Percentiles rank a stretch among this genome's conserved stretches.
These are phyloP conservation scores for Eutrema yunnanense DNA, from an alignment of 345 rosid genomes.

Conservation along the genomic window DNA sequence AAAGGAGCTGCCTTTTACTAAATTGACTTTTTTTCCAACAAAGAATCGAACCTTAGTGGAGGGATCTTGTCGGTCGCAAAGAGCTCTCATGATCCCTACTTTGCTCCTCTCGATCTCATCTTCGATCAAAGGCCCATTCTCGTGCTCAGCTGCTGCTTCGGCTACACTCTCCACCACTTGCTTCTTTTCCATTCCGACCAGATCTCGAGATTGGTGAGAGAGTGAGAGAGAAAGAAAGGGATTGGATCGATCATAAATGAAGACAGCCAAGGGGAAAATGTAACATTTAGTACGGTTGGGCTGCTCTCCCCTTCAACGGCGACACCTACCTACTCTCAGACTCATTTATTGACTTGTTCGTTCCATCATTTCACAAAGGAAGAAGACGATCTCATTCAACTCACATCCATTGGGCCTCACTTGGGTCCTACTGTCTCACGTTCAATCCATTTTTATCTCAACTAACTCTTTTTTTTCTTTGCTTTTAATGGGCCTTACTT, in stretches of 20 bases:
- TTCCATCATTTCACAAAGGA: background rate
- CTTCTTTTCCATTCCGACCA: conserved; percentile 14
- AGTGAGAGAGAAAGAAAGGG: background rate
- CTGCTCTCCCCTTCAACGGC: conserved; percentile 11
- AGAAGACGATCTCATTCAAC: background rate
- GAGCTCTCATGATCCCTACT: conserved; percentile 75
- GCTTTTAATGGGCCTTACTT: no score
- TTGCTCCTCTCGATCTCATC: conserved; percentile 69
- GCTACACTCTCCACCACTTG: background rate
- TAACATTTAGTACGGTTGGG: conserved; percentile 3
- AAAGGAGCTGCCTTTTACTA: no score
- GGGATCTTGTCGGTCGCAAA: conserved; percentile 67
- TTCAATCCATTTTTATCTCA: background rate
- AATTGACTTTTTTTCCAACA: no score
- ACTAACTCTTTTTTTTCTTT: no score
- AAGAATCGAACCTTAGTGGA: conserved; percentile 37
- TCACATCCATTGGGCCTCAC: background rate
- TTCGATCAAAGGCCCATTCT: conserved; percentile 19
- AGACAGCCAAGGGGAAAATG: background rate
- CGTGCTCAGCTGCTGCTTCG: conserved; percentile 1
- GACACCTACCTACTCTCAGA: conserved; percentile 4
- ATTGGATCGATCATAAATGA: background rate
- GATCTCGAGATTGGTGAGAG: conserved; percentile 12
- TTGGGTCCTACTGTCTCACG: background rate
- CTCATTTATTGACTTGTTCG: conserved; percentile 3